Evolutionary conservation across 768 basidiomycete genomes (phyloP), one percentile per base, ranked within the genome.

Genomic region (Termitomyces sp.): DNA sequence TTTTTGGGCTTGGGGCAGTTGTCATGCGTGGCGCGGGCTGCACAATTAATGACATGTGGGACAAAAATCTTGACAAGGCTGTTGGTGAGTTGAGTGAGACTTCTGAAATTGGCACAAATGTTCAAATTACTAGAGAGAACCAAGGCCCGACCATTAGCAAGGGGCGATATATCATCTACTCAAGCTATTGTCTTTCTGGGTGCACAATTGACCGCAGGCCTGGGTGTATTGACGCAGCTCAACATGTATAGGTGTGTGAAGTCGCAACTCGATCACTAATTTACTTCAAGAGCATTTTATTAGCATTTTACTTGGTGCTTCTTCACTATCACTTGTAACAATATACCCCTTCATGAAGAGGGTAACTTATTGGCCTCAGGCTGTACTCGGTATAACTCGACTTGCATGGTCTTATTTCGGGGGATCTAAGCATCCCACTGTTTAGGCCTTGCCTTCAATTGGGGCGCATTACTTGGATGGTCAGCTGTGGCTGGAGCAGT

Each of bases 11-110:
- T 10, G 97, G 97, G 1, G 94, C 97, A 0, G 63, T 97, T 44
- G 80, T 98, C 51, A 99, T 99, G 97, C 86, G 97, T 20, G 93
- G 96, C 5, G 97, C 97, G 22, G 97, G 97, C 3, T 99, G 97
- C 72, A 98, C 93, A 3, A 96, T 99, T 64, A 99, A 99, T 69
- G 97, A 99, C 68, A 86, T 99, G 86, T 98, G 97, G 96, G 97
- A 99, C 72, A 81, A 79, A 61, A 85, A 92, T 59, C 82, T 97
- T 46, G 97, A 99, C 78, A 86, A 85, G 67, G 86, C 87, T 39
- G 97, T 98, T 49, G 94, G 95, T 94, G 66, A 62, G 79, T 65
- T 7, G 8, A 34, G 14, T 18, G 10, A 4, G 24, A 37, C n/a
- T 32, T 18, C 7, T 5, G 18, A 8, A 5, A 10, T 39, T n/a